Evolutionary conservation across 495 filamentous ascomycete genomes (phyloP).

Genomic region (Lasiosphaeria ovina): DNA sequence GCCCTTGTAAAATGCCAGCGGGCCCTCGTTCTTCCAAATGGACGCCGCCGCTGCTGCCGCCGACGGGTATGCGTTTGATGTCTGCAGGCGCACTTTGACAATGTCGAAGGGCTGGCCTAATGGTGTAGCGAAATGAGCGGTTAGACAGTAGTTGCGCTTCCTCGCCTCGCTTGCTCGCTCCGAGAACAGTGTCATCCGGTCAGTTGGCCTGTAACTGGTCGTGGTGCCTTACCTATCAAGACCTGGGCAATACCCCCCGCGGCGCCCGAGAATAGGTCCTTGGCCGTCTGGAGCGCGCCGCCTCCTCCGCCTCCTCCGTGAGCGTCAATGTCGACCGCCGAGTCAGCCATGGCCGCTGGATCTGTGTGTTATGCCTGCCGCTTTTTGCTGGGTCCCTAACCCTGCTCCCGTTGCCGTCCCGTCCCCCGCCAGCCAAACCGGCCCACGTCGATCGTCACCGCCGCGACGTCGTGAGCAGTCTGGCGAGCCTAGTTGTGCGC

Average conservation of each 20-base stretch:
- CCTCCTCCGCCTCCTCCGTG: slow-evolving; percentile 28
- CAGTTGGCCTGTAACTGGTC: no score
- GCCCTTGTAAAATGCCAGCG: slow-evolving; percentile 95
- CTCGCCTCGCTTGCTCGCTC: not conserved
- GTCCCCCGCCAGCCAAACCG: not conserved
- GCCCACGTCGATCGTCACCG: no score
- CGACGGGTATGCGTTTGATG: slow-evolving; percentile 72
- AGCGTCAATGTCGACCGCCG: slow-evolving; percentile 38
- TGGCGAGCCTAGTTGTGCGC: no score
- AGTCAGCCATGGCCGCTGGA: slow-evolving; percentile 38
- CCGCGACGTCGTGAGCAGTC: no score
- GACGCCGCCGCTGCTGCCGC: slow-evolving; percentile 76
- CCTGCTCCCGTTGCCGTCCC: not conserved
- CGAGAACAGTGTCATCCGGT: not conserved
- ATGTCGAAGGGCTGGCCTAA: slow-evolving; percentile 98
- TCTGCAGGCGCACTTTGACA: slow-evolving; percentile 96
- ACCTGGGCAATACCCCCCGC: slow-evolving; percentile 93
- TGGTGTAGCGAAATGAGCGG: not conserved
- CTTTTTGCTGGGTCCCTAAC: not conserved
- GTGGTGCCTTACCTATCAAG: slow-evolving; percentile 69
- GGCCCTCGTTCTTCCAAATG: slow-evolving; percentile 85
- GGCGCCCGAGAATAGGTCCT: slow-evolving; percentile 90
- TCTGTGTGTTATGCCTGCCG: not conserved
- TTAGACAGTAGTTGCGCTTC: slow-evolving; percentile 4
- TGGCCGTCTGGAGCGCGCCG: slow-evolving; percentile 58